A percentile compares a stretch with the other conserved stretches of the same genome.
phyloP scores from a whole-genome alignment of 805 yeast genomes.

The Brettanomyces sp. region DNA sequence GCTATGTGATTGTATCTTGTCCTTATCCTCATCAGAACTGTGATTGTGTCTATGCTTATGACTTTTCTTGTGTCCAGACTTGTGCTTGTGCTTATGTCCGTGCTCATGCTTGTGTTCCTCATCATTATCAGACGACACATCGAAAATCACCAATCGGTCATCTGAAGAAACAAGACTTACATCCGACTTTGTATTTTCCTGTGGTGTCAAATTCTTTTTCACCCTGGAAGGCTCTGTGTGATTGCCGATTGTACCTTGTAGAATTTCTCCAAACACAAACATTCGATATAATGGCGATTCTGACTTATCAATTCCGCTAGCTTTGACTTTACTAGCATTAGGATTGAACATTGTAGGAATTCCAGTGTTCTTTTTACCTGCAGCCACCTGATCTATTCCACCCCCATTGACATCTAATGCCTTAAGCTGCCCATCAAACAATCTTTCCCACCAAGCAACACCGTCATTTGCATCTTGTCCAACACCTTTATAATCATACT shows the following conservation, averaged over 20 bases:
- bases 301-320: slow-evolving; percentile 37
- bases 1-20: no score
- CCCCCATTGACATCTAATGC: slow-evolving; percentile 39
- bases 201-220: slow-evolving; percentile 5
- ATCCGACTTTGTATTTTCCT: slow-evolving; percentile 13
- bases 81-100: neutral
- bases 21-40: no score
- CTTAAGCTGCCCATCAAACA: slow-evolving; percentile 89
- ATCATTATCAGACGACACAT: slow-evolving; percentile 3
- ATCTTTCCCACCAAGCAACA: slow-evolving; percentile 95
- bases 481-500: slow-evolving; percentile 82
- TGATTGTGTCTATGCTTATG: no score
- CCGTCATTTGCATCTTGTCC: slow-evolving; percentile 71
- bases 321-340: slow-evolving; percentile 30
- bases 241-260: slow-evolving; percentile 56
- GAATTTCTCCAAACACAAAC: slow-evolving; percentile 83
- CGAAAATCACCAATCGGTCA: slow-evolving; percentile 6
- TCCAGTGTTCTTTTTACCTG: neutral
- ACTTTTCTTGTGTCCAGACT: no score
- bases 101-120: slow-evolving; percentile 1
- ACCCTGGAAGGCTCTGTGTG: neutral
- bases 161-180: no score
- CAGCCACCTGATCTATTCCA: neutral
- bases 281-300: slow-evolving; percentile 69
- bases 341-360: slow-evolving; percentile 11